Evolutionary conservation across 352 stramenopile species (phyloP), one percentile per base, ranked within the genome.

Genomic region (Globisporangium rhizosaccharum): DNA sequence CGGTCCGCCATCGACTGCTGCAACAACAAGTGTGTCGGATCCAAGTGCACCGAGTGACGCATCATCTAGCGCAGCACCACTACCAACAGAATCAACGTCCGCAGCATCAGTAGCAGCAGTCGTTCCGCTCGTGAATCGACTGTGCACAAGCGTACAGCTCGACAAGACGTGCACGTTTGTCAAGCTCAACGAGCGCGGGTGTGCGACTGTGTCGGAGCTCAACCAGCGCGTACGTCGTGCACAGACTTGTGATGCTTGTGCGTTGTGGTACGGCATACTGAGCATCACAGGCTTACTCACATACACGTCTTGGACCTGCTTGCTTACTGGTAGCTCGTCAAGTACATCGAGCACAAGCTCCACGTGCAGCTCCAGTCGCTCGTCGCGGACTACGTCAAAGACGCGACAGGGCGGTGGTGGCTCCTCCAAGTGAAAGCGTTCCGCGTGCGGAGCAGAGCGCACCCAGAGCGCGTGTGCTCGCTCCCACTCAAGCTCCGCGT

Each of bases 391-490:
- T 94, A 77, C 45, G 60, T 82, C 12, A 92, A 91, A 68, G 84
- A 94, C 62, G 45, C 59, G 2, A 46, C 66, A n/a, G 82, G 84
- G 0, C 67, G 71, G 11, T 94, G 84, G 84, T 92, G 84, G 84
- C 66, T 92, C 0, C 59, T 94, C 3, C 84, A 94, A 39, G 73
- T 94, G 42, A 94, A 94, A 52, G 72, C 78, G 11, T 92, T 92
- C 45, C 82, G 81, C 4, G 58, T 92, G 45, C 73, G 73, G 48
- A 70, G 53, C 39, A 70, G 54, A 36, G 42, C 63, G n/a, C 59
- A 76, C 41, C 57, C 66, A 9, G 80, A 75, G 6, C 61, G 71
- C 30, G 61, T 65, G 14, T 71, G 73, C 51, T 76, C 78, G 5
- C 46, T 92, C 10, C 67, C 77, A 0, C 36, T 76, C 1, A 73